Evolutionary conservation across 768 basidiomycete genomes (phyloP), one percentile per base, ranked within the genome.

Genomic region (Russula olivacea): DNA sequence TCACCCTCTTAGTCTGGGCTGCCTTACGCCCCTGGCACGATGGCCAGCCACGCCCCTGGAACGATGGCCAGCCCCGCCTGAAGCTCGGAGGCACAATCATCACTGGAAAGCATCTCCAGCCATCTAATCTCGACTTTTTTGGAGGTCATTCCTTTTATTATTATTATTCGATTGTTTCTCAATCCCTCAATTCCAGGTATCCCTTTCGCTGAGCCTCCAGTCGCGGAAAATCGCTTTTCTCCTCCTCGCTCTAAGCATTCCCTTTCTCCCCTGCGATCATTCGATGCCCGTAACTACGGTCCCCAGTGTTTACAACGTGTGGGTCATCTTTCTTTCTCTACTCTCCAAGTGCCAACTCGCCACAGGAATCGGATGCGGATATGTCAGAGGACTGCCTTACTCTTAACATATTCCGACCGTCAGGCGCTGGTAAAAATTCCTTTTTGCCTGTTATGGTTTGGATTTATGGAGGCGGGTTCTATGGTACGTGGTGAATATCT

Each of bases 371-470:
- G 55, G 17, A 47, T 30, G 34, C 32, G 23, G 32, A 59, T 41
- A 68, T 71, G 36, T 77, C 76, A 2, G 82, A 83, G 66, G 76
- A 82, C 64, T 82, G 81, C 63, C 70, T 83, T 49, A 77, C 71
- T 9, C 63, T 83, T 51, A 83, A 83, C 68, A 70, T 84, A 32
- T 77, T 74, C 54, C 71, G 74, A 8, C 82, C 82, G 0, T 67
- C 71, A 1, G 75, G 75, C 7, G 23, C 69, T 5, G 61, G 65
- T 9, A 56, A 64, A 0, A 55, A 41, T 3, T 68, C 74, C 5
- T 69, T 59, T 14, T 64, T 81, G 5, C 78, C 81, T 0, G 79
- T 81, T 12, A 72, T 80, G 73, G 69, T 75, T 4, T 79, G 79
- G 78, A 72, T 77, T 23, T 77, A 78, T 61, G 80, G 78, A 3